These are phyloP conservation scores for Eutrema heterophyllum DNA, from an alignment of 345 rosid genomes.

Conservation along the genomic window DNA sequence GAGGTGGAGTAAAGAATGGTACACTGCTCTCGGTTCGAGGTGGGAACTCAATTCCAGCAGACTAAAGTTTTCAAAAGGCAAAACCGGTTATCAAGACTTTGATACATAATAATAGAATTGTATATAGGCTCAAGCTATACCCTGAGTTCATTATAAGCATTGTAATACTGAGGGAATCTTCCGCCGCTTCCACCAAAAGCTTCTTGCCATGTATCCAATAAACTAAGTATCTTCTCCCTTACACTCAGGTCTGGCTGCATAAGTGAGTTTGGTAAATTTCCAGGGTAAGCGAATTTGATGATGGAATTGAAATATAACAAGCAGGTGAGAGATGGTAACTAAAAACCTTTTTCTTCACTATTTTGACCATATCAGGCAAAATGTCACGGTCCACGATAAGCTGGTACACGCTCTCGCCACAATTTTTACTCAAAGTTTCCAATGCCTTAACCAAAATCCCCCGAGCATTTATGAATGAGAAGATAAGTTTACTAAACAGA, in stretches of 20 bases:
- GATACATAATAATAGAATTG: neutral
- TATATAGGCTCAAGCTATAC: conserved; percentile 31
- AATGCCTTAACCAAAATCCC: conserved; percentile 48
- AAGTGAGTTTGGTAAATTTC: conserved; percentile 15
- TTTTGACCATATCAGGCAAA: conserved; percentile 93
- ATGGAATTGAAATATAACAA: neutral
- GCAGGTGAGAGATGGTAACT: conserved; percentile 4
- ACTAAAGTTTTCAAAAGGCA: conserved; percentile 31
- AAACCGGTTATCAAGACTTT: neutral
- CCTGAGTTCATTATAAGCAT: conserved; percentile 86
- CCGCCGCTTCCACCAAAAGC: conserved; percentile 85
- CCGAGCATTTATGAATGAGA: neutral
- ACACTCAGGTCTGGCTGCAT: conserved; percentile 92
- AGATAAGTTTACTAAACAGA: neutral
- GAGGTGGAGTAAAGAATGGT: conserved; percentile 95
- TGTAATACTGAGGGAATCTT: conserved; percentile 77
- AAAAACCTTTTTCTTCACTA: conserved; percentile 93
- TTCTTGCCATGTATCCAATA: conserved; percentile 51
- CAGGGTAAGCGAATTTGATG: neutral
- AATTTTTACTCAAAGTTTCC: conserved; percentile 95
- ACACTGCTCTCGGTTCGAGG: conserved; percentile 78
- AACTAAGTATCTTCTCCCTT: conserved; percentile 80
- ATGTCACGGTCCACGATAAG: conserved; percentile 89
- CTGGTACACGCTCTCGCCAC: conserved; percentile 82
- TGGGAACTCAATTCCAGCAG: conserved; percentile 88